Conservation (phyloP, 768 basidiomycete species). For the Guyanaporus albipodus region DNA sequence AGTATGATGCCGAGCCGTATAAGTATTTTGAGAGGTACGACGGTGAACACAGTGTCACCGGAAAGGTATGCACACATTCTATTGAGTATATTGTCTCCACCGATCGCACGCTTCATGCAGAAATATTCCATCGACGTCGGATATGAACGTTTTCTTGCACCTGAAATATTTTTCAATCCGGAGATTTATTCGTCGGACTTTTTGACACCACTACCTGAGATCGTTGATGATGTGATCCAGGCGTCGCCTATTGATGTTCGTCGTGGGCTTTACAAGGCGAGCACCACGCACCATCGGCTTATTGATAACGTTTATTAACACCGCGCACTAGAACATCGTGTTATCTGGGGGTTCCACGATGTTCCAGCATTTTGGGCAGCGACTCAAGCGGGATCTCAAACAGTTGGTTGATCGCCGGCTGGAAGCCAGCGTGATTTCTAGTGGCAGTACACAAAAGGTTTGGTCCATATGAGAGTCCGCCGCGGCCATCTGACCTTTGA, state of each 20-base stretch:
- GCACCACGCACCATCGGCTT: conserved; percentile 5
- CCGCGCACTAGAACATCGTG: conserved; percentile 81
- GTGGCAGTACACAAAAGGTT: conserved; percentile 76
- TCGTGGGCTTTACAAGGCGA: conserved; percentile 91
- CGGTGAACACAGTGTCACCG: conserved; percentile 90
- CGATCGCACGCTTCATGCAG: conserved; percentile 37
- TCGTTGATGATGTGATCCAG: conserved; percentile 95
- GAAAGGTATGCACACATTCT: conserved; percentile 54
- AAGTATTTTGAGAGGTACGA: conserved; percentile 94
- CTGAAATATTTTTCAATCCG: conserved; percentile 99
- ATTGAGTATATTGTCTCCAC: neutral
- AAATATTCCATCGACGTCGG: conserved; percentile 95
- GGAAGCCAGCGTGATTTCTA: conserved; percentile 67
- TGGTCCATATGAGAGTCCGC: conserved; percentile 13
- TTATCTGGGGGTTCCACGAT: conserved; percentile 96
- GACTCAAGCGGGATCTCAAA: conserved; percentile 93
- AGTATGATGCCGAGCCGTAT: conserved; percentile 94
- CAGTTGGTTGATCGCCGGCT: conserved; percentile 89
- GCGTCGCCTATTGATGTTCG: conserved; percentile 96
- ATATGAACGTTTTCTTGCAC: conserved; percentile 98
- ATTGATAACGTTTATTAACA: neutral
- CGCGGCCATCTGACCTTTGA: conserved; percentile 1
- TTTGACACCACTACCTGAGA: conserved; percentile 91
- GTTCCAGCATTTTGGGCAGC: conserved; percentile 98
- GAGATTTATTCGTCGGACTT: conserved; percentile 98